Evolutionary conservation across 768 basidiomycete genomes (phyloP), one percentile per base, ranked within the genome.

Genomic region (Asterophora lycoperdoides): DNA sequence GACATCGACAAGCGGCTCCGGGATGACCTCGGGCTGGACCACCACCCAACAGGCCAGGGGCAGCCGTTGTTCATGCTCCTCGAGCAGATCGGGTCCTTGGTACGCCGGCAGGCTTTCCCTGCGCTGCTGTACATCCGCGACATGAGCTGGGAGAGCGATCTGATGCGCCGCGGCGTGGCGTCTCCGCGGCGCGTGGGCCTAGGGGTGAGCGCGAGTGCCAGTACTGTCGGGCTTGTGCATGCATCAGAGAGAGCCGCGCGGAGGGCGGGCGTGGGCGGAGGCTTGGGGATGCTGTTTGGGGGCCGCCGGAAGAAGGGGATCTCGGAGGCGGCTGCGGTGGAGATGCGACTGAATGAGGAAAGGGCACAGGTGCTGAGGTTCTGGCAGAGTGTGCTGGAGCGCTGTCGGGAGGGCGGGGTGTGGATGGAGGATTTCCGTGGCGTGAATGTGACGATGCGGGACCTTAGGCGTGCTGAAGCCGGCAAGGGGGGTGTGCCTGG

Each of bases 391-490:
- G 76, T 81, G 38, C 46, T 81, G 41, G 63, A 65, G 40, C 64
- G 72, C 49, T 85, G 84, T 63, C 66, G 70, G 41, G 72, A 69
- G 52, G 69, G 76, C 7, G 75, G 70, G 30, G 81, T 87, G 49
- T 81, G 77, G 74, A 63, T 87, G 43, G 83, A 87, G 66, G 82
- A 86, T 60, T 83, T 75, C 55, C 61, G 62, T 1, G 85, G 85
- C 14, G 67, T 78, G 15, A 83, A 83, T 60, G 69, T 85, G 50
- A 81, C 78, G 23, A 54, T 63, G 44, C 67, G 74, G 43, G 69
- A 70, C 51, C 48, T 70, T 51, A 58, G 53, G 51, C 55, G 66
- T 38, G 62, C 58, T 10, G 56, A 57, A 51, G 51, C 52, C 8
- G 57, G 55, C 36, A 49, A 46, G 48, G 51, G 46, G 1, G 29